Evolutionary conservation across 2,329 filamentous ascomycete genomes (phyloP), one percentile per base, ranked within the genome.

Genomic region (Stromatinia cepivora): DNA sequence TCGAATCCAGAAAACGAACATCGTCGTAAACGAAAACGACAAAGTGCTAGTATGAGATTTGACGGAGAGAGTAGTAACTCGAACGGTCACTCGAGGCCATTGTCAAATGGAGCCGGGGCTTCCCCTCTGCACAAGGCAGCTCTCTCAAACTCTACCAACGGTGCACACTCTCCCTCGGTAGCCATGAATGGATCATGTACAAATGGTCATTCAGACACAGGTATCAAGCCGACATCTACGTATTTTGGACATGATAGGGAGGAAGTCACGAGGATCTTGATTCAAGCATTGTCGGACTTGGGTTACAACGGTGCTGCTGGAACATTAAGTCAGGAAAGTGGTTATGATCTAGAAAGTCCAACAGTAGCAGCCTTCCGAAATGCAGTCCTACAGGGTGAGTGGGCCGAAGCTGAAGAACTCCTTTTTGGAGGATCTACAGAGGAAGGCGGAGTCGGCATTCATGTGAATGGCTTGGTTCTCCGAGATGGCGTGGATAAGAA

Each of bases 161-260:
- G 85, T 53, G 79, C 81, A 36, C 79, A 82, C 63, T 85, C 85
- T 73, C 71, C 81, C 17, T 77, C 80, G 67, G 79, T 80, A 69
- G 78, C 83, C 28, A 78, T 84, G 64, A 91, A 91, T 76, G 87
- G 89, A 48, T 80, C 83, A 22, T 73, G 66, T 69, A 75, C 72
- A 71, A 78, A 78, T 69, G 76, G 76, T 2, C 74, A 77, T 62
- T 72, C 70, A 10, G 61, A 36, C 36, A 48, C 64, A 36, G 64
- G 57, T 70, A 65, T 48, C 66, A 76, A 77, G 69, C 61, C 69
- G 25, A 69, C 61, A 53, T 68, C 73, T 57, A 80, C 79, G 39
- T 98, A 96, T 79, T 90, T 89, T 77, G 94, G 93, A 25, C 94
- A 98, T 78, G 88, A 95, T 78, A 88, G 93, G 78, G 93, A 97